Percentiles rank a stretch among this genome's conserved stretches.
Evolutionary conservation across 2,329 filamentous ascomycete species (phyloP).

Genomic region (Microcyclospora pomicola): DNA sequence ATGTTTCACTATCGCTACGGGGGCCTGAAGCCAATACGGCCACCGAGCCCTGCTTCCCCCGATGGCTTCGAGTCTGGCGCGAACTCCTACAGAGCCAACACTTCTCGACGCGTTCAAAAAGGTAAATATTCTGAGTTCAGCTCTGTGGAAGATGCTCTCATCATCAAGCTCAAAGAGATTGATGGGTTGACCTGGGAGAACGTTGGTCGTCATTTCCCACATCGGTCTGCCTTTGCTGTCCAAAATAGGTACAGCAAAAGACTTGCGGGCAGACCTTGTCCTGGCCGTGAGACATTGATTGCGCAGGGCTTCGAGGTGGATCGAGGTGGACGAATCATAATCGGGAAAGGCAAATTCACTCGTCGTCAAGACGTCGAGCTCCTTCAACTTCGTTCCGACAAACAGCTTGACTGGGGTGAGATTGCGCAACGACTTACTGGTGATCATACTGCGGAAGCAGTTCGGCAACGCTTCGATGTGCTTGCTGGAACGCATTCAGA

Average conservation of each 20-base stretch:
- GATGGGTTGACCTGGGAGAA: constrained; percentile 22
- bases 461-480: too few species aligned
- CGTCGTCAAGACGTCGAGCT: constrained; percentile 24
- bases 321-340: constrained; percentile 2
- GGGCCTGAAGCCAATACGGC: constrained; percentile 15
- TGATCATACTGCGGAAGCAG: too few species aligned
- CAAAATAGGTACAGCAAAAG: constrained; percentile 9
- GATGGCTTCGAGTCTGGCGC: constrained; percentile 1
- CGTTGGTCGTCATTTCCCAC: constrained; percentile 22
- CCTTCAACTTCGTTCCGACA: constrained; percentile 17
- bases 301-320: constrained; percentile 7
- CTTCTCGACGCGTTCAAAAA: constrained; percentile 4
- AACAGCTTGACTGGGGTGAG: constrained; percentile 16
- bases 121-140: constrained; percentile 3
- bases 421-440: constrained; percentile 7
- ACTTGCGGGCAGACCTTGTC: constrained; percentile 1
- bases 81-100: constrained; percentile 8
- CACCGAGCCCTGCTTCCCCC: constrained; percentile 8
- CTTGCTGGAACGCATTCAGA: too few species aligned
- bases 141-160: constrained; percentile 12
- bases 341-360: constrained; percentile 12
- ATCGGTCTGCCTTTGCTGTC: constrained; percentile 13
- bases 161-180: constrained; percentile 30
- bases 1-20: constrained; percentile 18
- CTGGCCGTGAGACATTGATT: constrained; percentile 4